phyloP scores from a whole-genome alignment of 225 moss, liverwort and hornwort species.

The Pseudoscleropodium purum region DNA sequence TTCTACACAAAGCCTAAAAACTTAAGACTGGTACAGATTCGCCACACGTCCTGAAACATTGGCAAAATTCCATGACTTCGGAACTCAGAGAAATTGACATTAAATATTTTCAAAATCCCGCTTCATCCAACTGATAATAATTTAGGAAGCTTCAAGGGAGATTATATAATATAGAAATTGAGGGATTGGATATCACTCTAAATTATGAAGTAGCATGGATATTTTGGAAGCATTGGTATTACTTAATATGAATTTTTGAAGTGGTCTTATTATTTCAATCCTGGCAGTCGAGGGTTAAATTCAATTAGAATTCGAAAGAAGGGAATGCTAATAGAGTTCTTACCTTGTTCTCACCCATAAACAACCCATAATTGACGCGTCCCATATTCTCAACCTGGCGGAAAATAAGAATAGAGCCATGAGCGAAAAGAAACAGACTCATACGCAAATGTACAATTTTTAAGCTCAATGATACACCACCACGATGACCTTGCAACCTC shows the following conservation, averaged over 20 bases:
- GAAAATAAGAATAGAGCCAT: not conserved
- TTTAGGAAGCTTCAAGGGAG: not conserved
- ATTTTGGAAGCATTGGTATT: not conserved
- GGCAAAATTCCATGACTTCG: too few relatives aligned
- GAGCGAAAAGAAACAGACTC: not conserved
- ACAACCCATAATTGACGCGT: slow-evolving; percentile 66
- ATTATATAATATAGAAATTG: not conserved
- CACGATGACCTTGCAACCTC: not conserved
- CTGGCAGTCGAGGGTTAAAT: not conserved
- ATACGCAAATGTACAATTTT: not conserved
- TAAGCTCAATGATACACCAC: not conserved
- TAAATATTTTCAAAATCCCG: not conserved
- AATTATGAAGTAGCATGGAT: too few relatives aligned
- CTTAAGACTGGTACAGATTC: not conserved
- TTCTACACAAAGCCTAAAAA: not conserved
- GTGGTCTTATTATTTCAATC: not conserved
- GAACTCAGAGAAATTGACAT: not conserved
- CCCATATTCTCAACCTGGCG: slow-evolving; percentile 89
- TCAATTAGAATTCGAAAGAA: not conserved
- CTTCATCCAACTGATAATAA: not conserved
- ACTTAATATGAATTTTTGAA: too few relatives aligned
- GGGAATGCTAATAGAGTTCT: not conserved
- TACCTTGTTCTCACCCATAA: slow-evolving; percentile 64
- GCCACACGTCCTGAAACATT: not conserved
- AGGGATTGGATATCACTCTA: not conserved